Evolutionary conservation across 306 rosid species (phyloP).

Genomic region (Fagus sylvatica): DNA sequence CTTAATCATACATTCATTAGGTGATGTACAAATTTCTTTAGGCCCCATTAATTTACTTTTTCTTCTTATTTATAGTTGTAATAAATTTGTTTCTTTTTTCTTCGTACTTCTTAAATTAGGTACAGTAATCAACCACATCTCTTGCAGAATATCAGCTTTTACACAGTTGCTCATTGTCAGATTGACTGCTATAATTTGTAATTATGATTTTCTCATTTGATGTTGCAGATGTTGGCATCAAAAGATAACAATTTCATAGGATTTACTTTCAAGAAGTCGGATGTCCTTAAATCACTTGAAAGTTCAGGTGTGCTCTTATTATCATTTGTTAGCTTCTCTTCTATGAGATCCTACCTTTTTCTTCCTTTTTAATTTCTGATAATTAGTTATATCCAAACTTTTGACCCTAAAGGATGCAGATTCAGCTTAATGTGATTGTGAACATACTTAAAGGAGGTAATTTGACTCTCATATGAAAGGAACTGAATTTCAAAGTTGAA

Average conservation of each 20-base stretch:
- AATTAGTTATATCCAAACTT: background rate
- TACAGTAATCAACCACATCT: background rate
- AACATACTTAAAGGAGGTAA: background rate
- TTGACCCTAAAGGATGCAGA: background rate
- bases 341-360: background rate
- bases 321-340: slow-evolving; percentile 12
- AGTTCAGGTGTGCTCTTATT: slow-evolving; percentile 60
- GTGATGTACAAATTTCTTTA: background rate
- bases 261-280: slow-evolving; percentile 87
- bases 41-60: background rate
- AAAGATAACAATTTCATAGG: slow-evolving; percentile 97
- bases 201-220: background rate
- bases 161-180: background rate
- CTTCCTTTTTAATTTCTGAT: slow-evolving; percentile 2
- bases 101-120: background rate
- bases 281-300: slow-evolving; percentile 77
- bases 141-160: background rate
- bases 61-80: background rate
- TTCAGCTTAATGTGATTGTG: background rate
- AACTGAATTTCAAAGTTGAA: background rate
- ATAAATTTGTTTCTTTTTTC: background rate
- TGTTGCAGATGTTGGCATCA: slow-evolving; percentile 90
- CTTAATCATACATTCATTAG: background rate
- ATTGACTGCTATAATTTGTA: background rate
- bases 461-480: background rate